Percentiles rank a stretch among this genome's conserved stretches.
Evolutionary conservation across 352 stramenopile species (phyloP).

Genomic region (Pythium dissimile): DNA sequence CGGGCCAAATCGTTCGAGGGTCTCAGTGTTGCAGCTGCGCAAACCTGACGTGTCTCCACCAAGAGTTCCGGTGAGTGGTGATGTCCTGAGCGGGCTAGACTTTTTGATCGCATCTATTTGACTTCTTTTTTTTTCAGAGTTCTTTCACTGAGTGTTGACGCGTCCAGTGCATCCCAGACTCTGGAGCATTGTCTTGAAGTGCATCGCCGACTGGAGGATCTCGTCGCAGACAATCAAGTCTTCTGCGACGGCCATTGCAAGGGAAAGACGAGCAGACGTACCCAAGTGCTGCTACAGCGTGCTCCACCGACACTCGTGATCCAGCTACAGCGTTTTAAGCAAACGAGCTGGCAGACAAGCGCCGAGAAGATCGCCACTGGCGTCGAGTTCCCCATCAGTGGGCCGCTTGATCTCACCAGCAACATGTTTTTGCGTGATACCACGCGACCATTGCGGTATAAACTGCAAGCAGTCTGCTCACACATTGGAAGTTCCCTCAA

Average conservation of each 20-base stretch:
- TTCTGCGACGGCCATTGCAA: conserved; percentile 69
- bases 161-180: conserved; percentile 36
- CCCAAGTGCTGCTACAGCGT: conserved; percentile 69
- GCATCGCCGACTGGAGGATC: conserved; percentile 52
- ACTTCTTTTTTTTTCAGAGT: conserved; percentile 37
- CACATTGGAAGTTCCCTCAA: conserved; percentile 62
- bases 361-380: conserved; percentile 51
- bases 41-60: conserved; percentile 65
- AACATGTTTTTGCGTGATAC: conserved; percentile 66
- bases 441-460: conserved; percentile 37
- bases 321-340: conserved; percentile 70
- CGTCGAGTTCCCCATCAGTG: conserved; percentile 55
- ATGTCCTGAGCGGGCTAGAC: no score
- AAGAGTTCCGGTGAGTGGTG: conserved; percentile 56
- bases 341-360: conserved; percentile 25
- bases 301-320: conserved; percentile 51
- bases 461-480: conserved; percentile 65
- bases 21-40: conserved; percentile 74
- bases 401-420: conserved; percentile 53
- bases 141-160: conserved; percentile 51
- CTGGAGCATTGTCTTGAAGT: conserved; percentile 50
- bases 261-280: conserved; percentile 60
- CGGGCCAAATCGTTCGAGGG: conserved; percentile 70
- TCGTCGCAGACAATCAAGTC: conserved; percentile 61
- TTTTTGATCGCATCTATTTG: no score